Base-by-base conservation (phyloP, 148 eudicot genomes). In the Polygonum aviculare region DNA sequence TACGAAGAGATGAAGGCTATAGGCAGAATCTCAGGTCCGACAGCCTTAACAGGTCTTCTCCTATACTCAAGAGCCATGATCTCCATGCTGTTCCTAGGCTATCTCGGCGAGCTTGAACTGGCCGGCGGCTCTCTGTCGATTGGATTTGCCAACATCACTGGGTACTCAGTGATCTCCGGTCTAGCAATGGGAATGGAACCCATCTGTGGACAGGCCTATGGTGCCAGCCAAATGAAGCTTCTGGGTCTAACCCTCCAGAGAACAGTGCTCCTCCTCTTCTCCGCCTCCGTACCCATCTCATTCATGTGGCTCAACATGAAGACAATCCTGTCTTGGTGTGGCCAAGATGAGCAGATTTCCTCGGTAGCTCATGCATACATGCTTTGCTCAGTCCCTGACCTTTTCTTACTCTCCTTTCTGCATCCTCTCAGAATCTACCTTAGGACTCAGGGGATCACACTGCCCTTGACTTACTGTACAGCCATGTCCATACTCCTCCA, bases 111-210 rank as follows among this genome's bases (percentile, higher is more conserved):
- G 76, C 85, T 88, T 2, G 88, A 83, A 74, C 87, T 88, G 0
- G 90, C 92, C 19, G 92, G 88, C 0, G 92, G 92, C 12, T 86
- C 92, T 14, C 87, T 88, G 21, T 76, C 92, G 26, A 86, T 88
- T 7, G 90, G 92, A 15, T 82, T 88, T 22, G 92, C 92, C 15
- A 88, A 88, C 82, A 88, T 88, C 33, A 88, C 92, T 10, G 92
- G 92, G 31, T 88, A 88, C 81, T 86, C 92, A 2, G 87, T 88
- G 10, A 80, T 88, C 80, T 87, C 92, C 15, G 92, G 92, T 18
- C 41, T 88, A 8, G 86, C 92, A 70, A 86, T 88, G 90, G 92
- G 92, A 0, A 88, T 88, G 92, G 92, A 88, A 44, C 92, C 92
- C 48, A 86, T 88, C n/a, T 86, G 90, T 65, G 90, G 92, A 60